These are phyloP conservation scores for Oryza brachyantha DNA, from an alignment of 176 grass and related monocot species.

Conservation along the genomic window DNA sequence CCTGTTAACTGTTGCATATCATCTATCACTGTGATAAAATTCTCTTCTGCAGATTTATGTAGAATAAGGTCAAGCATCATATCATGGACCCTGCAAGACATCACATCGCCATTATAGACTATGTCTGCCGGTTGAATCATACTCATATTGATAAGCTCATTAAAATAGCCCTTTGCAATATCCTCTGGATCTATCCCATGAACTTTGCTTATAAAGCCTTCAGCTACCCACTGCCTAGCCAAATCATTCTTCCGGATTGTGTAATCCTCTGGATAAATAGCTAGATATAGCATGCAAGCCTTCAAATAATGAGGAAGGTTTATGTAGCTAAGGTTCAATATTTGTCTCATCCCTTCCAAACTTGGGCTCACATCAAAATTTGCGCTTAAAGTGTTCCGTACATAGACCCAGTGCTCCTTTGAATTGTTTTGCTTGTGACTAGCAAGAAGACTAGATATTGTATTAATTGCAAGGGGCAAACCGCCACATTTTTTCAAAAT, in stretches of 20 bases:
- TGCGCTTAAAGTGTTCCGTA: too few species aligned
- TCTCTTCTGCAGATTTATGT: conserved; percentile 28
- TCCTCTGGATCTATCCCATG: background rate
- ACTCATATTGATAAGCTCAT: conserved; percentile 16
- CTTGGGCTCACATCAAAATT: too few species aligned
- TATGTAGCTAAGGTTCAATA: conserved; percentile 34
- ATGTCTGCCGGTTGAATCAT: background rate
- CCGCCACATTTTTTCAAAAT: too few species aligned
- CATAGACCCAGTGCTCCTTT: too few species aligned
- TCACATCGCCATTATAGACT: background rate
- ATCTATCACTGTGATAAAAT: conserved; percentile 19
- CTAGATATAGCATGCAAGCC: conserved; percentile 40
- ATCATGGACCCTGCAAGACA: conserved; percentile 30
- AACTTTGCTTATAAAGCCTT: conserved; percentile 31
- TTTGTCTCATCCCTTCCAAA: conserved; percentile 19
- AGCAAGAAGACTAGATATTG: too few species aligned
- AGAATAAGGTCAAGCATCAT: conserved; percentile 38
- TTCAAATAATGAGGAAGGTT: conserved; percentile 31
- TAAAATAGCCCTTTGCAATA: conserved; percentile 25
- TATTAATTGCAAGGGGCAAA: too few species aligned
- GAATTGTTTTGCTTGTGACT: too few species aligned
- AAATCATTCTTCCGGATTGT: conserved; percentile 17
- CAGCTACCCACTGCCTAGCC: conserved; percentile 40
- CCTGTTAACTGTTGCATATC: too few species aligned
- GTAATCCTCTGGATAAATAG: conserved; percentile 30